A percentile compares a stretch with the other conserved stretches of the same genome.
These are phyloP conservation scores for Jatropha curcas DNA, from an alignment of 345 rosid genomes.

Conservation along the genomic window DNA sequence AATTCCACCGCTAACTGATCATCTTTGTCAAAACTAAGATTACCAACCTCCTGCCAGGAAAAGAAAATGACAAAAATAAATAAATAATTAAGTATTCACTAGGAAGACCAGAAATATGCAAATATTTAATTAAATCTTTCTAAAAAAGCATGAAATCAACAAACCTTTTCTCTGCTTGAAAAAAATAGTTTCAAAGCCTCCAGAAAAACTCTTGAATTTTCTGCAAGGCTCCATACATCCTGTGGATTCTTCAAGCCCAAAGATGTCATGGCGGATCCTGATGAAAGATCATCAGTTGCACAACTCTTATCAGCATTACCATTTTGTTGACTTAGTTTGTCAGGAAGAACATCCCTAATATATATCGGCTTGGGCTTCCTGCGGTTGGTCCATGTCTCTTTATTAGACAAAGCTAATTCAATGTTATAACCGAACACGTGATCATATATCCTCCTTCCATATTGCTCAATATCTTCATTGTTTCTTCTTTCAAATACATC, in stretches of 20 bases:
- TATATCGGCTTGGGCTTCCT: slow-evolving; percentile 79
- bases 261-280: slow-evolving; percentile 70
- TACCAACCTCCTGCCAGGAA: slow-evolving; percentile 74
- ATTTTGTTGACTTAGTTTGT: slow-evolving; percentile 50
- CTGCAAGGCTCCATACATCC: slow-evolving; percentile 82
- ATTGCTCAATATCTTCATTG: slow-evolving; percentile 76
- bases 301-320: slow-evolving; percentile 52
- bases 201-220: slow-evolving; percentile 78
- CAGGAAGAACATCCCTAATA: slow-evolving; percentile 61
- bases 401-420: slow-evolving; percentile 85
- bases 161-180: slow-evolving; percentile 72
- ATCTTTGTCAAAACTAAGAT: slow-evolving; percentile 93
- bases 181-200: slow-evolving; percentile 83
- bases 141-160: slow-evolving; percentile 15
- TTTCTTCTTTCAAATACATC: slow-evolving; percentile 70
- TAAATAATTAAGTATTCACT: background rate
- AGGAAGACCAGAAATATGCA: slow-evolving; percentile 1
- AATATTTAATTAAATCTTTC: too few relatives aligned
- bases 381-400: slow-evolving; percentile 95
- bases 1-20: slow-evolving; percentile 98
- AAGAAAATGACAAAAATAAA: slow-evolving; percentile 9
- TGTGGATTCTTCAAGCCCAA: slow-evolving; percentile 97
- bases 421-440: slow-evolving; percentile 97
- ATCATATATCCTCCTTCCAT: slow-evolving; percentile 93
- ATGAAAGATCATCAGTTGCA: slow-evolving; percentile 39